phyloP scores from a whole-genome alignment of 164 flowering plant genomes.

The Amborella trichopoda region DNA sequence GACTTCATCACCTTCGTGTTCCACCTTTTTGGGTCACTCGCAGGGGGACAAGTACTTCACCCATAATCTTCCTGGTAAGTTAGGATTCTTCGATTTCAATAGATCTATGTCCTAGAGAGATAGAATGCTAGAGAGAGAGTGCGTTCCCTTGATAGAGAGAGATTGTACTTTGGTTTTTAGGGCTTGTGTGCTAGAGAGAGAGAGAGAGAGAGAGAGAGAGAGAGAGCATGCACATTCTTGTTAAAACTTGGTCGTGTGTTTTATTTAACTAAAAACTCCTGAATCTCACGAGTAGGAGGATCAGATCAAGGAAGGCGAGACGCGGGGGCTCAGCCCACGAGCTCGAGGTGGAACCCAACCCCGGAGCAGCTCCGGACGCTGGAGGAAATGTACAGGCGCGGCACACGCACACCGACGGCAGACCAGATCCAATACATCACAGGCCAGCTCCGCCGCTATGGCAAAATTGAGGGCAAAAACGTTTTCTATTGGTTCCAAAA shows the following conservation, averaged over 20 bases:
- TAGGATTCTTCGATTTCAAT: no score
- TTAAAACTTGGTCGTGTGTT: not conserved
- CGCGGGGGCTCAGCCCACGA: constrained; percentile 28
- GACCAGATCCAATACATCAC: constrained; percentile 83
- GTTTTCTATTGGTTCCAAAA: constrained; percentile 97
- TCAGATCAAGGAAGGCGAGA: constrained; percentile 41
- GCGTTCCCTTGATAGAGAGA: not conserved
- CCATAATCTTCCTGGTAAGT: not conserved
- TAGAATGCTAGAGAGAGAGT: not conserved
- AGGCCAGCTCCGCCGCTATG: constrained; percentile 63
- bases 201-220: not conserved
- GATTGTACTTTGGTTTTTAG: not conserved
- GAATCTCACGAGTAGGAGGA: constrained; percentile 6
- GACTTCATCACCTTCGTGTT: constrained; percentile 1
- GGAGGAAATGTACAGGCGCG: constrained; percentile 59
- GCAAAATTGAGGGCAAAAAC: constrained; percentile 86
- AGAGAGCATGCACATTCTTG: not conserved
- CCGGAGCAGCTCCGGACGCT: constrained; percentile 69
- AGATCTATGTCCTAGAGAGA: no score
- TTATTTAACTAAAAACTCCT: not conserved
- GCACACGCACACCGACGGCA: constrained; percentile 73
- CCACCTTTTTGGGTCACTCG: not conserved
- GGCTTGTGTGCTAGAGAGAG: not conserved
- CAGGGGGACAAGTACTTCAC: not conserved
- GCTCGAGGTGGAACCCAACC: constrained; percentile 87